Percentiles rank a stretch among this genome's conserved stretches.
Evolutionary conservation across 768 basidiomycete species (phyloP).

Genomic region (Rhodotorula diobovata): DNA sequence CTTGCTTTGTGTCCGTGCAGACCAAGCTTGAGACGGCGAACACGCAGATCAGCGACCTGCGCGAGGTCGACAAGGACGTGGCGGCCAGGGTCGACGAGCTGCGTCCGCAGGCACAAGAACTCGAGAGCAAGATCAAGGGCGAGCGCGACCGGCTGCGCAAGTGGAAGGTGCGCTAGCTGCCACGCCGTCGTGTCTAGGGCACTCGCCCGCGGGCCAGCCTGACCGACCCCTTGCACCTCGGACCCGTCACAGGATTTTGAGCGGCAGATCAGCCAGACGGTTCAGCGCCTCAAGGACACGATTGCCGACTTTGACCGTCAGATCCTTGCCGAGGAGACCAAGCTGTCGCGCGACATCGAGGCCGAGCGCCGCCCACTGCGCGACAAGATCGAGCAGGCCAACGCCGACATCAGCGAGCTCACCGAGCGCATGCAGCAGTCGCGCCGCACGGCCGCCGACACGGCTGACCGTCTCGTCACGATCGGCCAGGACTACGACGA

Average conservation of each 20-base stretch:
- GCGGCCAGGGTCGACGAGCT: conserved; percentile 44
- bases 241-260: conserved; percentile 10
- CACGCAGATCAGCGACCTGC: not conserved
- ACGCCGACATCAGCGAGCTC: conserved; percentile 11
- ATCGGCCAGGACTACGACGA: not conserved
- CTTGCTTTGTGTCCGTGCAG: not conserved
- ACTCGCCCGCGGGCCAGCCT: not conserved
- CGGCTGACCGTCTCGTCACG: not conserved
- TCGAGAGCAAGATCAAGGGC: conserved; percentile 54
- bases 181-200: not conserved
- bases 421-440: not conserved
- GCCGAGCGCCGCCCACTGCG: conserved; percentile 24
- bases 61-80: conserved; percentile 40
- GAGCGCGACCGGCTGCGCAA: conserved; percentile 54
- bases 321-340: conserved; percentile 58
- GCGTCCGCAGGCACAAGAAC: conserved; percentile 47
- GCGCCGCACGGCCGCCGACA: not conserved
- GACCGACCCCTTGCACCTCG: no score
- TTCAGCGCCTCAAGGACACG: not conserved
- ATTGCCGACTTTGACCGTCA: conserved; percentile 51
- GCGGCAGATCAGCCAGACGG: conserved; percentile 11
- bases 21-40: not conserved
- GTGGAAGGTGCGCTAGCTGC: conserved; percentile 11
- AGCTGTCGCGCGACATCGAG: conserved; percentile 50
- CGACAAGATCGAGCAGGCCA: conserved; percentile 1